A percentile compares a stretch with the other conserved stretches of the same genome.
phyloP scores from a whole-genome alignment of 768 basidiomycete species.

The Hericium erinaceus region DNA sequence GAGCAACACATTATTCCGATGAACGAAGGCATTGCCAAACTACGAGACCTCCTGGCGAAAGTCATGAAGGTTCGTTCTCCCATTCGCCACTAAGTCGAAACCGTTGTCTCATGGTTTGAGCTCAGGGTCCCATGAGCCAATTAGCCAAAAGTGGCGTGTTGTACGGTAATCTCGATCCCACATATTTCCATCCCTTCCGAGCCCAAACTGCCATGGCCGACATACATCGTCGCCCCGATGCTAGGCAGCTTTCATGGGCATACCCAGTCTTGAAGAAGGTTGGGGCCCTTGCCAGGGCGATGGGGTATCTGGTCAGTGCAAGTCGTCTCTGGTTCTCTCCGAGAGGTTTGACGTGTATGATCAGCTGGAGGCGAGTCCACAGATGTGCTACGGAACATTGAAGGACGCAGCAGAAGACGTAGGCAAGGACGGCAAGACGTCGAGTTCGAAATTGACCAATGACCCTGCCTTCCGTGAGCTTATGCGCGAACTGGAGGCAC shows the following conservation, averaged over 20 bases:
- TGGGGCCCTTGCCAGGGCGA: slow-evolving; percentile 60
- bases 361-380: slow-evolving; percentile 76
- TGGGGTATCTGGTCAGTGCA: slow-evolving; percentile 74
- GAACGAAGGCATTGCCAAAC: slow-evolving; percentile 50
- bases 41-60: slow-evolving; percentile 58
- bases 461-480: slow-evolving; percentile 57
- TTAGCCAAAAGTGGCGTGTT: slow-evolving; percentile 29
- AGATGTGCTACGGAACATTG: slow-evolving; percentile 67
- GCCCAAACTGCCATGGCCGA: slow-evolving; percentile 35
- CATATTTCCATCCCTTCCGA: slow-evolving; percentile 57
- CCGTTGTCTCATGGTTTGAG: not conserved
- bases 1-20: slow-evolving; percentile 72
- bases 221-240: slow-evolving; percentile 20
- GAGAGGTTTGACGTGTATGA: not conserved
- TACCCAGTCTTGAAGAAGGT: slow-evolving; percentile 43
- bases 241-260: slow-evolving; percentile 36
- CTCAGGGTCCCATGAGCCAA: not conserved
- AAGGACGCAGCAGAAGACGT: slow-evolving; percentile 36
- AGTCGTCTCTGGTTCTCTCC: not conserved
- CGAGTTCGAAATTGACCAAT: slow-evolving; percentile 31
- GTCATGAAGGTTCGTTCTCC: slow-evolving; percentile 59
- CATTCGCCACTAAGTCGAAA: not conserved
- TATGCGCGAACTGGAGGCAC: slow-evolving; percentile 57
- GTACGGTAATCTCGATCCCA: slow-evolving; percentile 39
- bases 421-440: slow-evolving; percentile 29